phyloP scores from a whole-genome alignment of 1,139 yeast genomes.

The Suhomyces choctaworum region DNA sequence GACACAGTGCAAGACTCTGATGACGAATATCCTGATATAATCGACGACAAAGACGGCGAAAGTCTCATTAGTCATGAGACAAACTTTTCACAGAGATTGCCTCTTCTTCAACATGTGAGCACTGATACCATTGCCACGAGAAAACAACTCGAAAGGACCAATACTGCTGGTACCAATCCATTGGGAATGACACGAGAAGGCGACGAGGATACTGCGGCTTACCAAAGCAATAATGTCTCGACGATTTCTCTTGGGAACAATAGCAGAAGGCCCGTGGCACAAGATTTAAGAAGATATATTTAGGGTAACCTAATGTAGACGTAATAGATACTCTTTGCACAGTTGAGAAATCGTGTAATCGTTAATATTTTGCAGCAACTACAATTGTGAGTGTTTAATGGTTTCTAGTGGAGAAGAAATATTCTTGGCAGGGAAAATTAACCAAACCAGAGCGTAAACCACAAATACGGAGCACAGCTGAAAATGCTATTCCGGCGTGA shows the following conservation, averaged over 20 bases:
- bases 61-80: constrained; percentile 21
- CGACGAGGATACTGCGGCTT: constrained; percentile 6
- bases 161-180: constrained; percentile 9
- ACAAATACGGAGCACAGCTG: too few relatives aligned
- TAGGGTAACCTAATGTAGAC: too few relatives aligned
- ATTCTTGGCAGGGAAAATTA: too few relatives aligned
- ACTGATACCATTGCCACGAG: constrained; percentile 21
- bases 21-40: constrained; percentile 3
- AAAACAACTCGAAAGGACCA: constrained; percentile 6
- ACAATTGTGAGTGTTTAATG: too few relatives aligned
- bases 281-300: constrained; percentile 7
- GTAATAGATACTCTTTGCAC: too few relatives aligned
- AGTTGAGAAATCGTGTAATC: too few relatives aligned
- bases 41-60: constrained; percentile 4
- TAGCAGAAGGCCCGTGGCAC: constrained; percentile 4
- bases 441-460: too few relatives aligned
- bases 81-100: constrained; percentile 33
- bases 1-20: constrained; percentile 4
- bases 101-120: constrained; percentile 32
- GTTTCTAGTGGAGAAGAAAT: too few relatives aligned
- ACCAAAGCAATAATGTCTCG: constrained; percentile 6
- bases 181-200: constrained; percentile 9
- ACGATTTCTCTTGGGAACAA: constrained; percentile 5
- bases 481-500: too few relatives aligned
- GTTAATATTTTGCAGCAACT: too few relatives aligned